These are phyloP conservation scores for Arachnomyces sp. DNA, from an alignment of 2,329 filamentous ascomycete genomes.

Conservation along the genomic window DNA sequence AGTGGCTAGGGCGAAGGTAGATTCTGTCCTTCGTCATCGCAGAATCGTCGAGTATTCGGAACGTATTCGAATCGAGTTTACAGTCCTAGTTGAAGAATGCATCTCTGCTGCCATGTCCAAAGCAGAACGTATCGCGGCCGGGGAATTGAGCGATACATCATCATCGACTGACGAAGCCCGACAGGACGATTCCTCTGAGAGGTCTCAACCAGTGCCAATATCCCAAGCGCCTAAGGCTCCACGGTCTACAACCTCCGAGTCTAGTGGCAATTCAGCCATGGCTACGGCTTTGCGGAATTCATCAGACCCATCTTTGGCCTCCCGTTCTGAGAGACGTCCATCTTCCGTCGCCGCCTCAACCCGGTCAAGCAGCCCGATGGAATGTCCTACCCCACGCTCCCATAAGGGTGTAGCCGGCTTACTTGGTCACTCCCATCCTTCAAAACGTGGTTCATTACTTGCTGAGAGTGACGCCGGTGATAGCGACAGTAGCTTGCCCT, in stretches of 20 bases:
- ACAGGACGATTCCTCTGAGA: constrained; percentile 21
- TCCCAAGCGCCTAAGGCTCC: background rate
- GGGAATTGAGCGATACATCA: constrained; percentile 71
- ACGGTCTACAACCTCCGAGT: background rate
- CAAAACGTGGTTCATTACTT: constrained; percentile 69
- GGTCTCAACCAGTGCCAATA: background rate
- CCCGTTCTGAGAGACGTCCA: constrained; percentile 40
- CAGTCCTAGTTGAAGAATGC: constrained; percentile 87
- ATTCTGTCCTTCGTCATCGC: constrained; percentile 84
- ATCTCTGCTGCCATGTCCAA: constrained; percentile 88
- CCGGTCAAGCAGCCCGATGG: constrained; percentile 79
- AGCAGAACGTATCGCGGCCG: constrained; percentile 78
- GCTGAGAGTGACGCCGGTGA: constrained; percentile 80
- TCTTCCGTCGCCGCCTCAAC: constrained; percentile 67
- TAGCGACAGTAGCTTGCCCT: constrained; percentile 82
- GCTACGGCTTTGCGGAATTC: constrained; percentile 49
- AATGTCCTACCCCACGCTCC: constrained; percentile 85
- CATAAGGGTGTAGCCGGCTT: constrained; percentile 56
- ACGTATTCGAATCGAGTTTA: constrained; percentile 88
- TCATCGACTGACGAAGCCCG: constrained; percentile 50
- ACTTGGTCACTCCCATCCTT: constrained; percentile 50
- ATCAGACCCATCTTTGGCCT: constrained; percentile 42
- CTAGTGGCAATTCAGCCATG: constrained; percentile 39
- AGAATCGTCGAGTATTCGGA: constrained; percentile 94
- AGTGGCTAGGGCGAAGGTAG: constrained; percentile 79